A percentile compares a stretch with the other conserved stretches of the same genome.
phyloP scores from a whole-genome alignment of 352 stramenopile species.

The Pilasporangium apinafurcum region DNA sequence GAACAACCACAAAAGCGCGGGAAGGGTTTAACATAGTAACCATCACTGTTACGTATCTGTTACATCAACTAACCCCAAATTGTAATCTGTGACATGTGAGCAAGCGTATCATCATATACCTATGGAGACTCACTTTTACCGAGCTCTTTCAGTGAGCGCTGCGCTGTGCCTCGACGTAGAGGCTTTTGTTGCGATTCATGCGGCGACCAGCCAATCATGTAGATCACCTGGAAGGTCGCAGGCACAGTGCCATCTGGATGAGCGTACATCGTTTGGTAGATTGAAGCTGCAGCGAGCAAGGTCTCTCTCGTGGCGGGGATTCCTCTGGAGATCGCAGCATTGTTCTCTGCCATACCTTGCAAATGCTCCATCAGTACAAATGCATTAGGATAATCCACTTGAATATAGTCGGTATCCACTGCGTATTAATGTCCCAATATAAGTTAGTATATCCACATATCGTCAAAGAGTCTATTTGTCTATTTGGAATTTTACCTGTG shows the following conservation, averaged over 20 bases:
- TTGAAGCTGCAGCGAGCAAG: conserved; percentile 89
- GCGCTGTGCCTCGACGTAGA: conserved; percentile 67
- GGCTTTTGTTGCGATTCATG: conserved; percentile 94
- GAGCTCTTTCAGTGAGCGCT: conserved; percentile 76
- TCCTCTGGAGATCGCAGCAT: conserved; percentile 71
- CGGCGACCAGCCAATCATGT: conserved; percentile 97
- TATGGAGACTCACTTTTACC: no score
- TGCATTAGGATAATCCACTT: conserved; percentile 92
- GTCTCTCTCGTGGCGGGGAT: conserved; percentile 84
- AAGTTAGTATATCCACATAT: not conserved
- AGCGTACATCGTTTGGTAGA: conserved; percentile 94
- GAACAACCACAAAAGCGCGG: no score
- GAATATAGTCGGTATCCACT: conserved; percentile 96
- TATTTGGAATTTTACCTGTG: conserved; percentile 49
- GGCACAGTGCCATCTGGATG: conserved; percentile 85
- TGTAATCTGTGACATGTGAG: no score
- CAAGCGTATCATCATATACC: no score
- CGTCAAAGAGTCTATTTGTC: no score
- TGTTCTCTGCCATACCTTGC: conserved; percentile 95
- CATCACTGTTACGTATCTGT: no score
- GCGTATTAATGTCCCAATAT: conserved; percentile 3
- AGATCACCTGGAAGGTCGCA: conserved; percentile 96
- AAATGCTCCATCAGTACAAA: conserved; percentile 96
- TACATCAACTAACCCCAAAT: no score
- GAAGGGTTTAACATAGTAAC: no score